Evolutionary conservation across 345 rosid species (phyloP), one percentile per base, ranked within the genome.

Genomic region (Syzygium oleosum): DNA sequence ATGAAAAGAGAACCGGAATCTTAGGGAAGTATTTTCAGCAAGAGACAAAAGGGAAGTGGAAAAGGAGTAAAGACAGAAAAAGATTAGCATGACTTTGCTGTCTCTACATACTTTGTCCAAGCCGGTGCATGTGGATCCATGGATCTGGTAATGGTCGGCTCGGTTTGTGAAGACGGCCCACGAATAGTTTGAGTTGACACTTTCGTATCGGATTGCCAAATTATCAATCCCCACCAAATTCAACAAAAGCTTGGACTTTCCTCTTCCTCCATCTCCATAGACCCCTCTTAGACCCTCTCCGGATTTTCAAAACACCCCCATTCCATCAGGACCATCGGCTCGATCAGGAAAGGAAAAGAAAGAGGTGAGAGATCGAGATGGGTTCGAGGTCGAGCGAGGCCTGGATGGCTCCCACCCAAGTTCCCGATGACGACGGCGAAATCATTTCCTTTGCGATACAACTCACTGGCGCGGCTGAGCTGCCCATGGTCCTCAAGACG

Each of bases 401-500:
- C 84, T 11, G 3, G 49, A 19, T 79, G 84, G 51, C 43, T 79
- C 84, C 84, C 9, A 10, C 51, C 51, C 52, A 41, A 79, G 16
- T 31, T 41, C 31, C 55, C 58, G 14, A 21, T 14, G 90, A 92
- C 13, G 93, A 92, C 31, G 93, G 89, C 43, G 92, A 90, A 51
- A 88, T 87, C 0, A 63, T 84, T 53, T 89, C 86, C 13, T 88
- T 87, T n/a, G 92, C 90, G 22, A 86, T 87, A 59, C 92, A 89
- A 63, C 87, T 88, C 51, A 51, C 90, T 15, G 43, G 88, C 8
- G 91, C 88, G 6, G 87, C 90, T 0, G 89, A 88, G 29, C 88
- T 90, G 0, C 92, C 93, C 3, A 91, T 90, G 91, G 89, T 89
- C 43, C 89, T 92, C 4, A 90, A 89, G 87, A 12, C 90, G 1